Conservation (phyloP, 495 filamentous ascomycete species). For the Aspergillus funiculosus region DNA sequence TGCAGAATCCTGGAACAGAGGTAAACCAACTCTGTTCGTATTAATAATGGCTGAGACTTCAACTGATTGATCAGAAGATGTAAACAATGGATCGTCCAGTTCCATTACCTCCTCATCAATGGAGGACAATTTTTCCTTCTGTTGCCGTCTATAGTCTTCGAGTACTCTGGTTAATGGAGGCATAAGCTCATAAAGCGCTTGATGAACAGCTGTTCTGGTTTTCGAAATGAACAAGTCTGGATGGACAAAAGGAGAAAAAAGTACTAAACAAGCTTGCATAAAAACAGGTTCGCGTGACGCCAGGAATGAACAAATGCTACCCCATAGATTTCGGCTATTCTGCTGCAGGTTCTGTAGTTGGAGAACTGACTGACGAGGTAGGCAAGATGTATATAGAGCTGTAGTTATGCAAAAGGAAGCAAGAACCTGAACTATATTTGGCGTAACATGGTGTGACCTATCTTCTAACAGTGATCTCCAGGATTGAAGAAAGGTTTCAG, state of each 20-base stretch:
- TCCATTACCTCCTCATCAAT: conserved; percentile 63
- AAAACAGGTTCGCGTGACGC: conserved; percentile 23
- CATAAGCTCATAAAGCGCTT: conserved; percentile 23
- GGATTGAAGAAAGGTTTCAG: conserved; percentile 39
- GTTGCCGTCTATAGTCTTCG: conserved; percentile 32
- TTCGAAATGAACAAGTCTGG: conserved; percentile 19
- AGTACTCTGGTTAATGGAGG: conserved; percentile 36
- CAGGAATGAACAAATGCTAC: conserved; percentile 32
- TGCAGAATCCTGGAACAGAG: conserved; percentile 25
- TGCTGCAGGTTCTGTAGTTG: conserved; percentile 27
- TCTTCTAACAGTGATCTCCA: conserved; percentile 39
- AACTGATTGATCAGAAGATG: conserved; percentile 42
- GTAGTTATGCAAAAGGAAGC: conserved; percentile 39
- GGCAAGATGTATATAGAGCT: conserved; percentile 30
- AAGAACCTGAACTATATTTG: conserved; percentile 44
- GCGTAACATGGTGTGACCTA: conserved; percentile 40
- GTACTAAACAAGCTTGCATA: conserved; percentile 30
- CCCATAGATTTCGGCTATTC: conserved; percentile 33
- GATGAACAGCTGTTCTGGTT: conserved; percentile 13
- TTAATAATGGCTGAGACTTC: conserved; percentile 23
- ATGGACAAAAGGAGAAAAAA: conserved; percentile 30
- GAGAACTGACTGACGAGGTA: conserved; percentile 27
- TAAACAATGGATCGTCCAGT: conserved; percentile 64
- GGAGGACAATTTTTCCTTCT: conserved; percentile 16
- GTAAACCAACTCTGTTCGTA: conserved; percentile 27